These are phyloP conservation scores for Pleurotus tuber-regium DNA, from an alignment of 768 basidiomycete species.

Conservation along the genomic window DNA sequence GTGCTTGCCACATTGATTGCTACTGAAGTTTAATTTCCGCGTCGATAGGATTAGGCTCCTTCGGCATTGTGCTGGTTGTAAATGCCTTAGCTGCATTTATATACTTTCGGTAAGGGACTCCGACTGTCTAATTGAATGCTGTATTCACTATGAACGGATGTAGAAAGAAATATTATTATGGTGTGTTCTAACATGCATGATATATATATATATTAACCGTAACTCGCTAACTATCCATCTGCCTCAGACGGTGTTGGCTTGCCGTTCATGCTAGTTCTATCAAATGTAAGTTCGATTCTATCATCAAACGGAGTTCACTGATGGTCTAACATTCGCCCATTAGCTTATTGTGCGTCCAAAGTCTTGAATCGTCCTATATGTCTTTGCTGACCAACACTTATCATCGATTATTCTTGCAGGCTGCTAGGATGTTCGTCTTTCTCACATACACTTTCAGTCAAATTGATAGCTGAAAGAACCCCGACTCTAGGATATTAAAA, in stretches of 20 bases:
- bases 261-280: not conserved
- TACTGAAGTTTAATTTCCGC: no score
- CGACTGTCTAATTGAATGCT: not conserved
- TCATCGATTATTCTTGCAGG: not conserved
- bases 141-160: no score
- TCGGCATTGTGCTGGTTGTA: conserved; percentile 16
- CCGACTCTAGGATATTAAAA: not conserved
- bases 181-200: no score
- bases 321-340: no score
- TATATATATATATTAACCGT: no score
- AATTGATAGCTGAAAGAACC: not conserved
- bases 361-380: no score
- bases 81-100: conserved; percentile 16
- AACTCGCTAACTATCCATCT: not conserved
- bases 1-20: no score
- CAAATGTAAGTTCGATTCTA: not conserved
- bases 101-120: conserved; percentile 15
- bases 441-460: not conserved
- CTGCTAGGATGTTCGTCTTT: not conserved
- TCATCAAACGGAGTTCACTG: no score
- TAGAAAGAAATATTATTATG: no score
- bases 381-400: no score
- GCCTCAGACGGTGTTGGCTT: not conserved
- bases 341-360: not conserved
- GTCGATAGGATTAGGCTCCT: conserved; percentile 17